Conservation (phyloP, 1,139 yeast genomes). For the Hemisphaericaspora xylofermentans region DNA sequence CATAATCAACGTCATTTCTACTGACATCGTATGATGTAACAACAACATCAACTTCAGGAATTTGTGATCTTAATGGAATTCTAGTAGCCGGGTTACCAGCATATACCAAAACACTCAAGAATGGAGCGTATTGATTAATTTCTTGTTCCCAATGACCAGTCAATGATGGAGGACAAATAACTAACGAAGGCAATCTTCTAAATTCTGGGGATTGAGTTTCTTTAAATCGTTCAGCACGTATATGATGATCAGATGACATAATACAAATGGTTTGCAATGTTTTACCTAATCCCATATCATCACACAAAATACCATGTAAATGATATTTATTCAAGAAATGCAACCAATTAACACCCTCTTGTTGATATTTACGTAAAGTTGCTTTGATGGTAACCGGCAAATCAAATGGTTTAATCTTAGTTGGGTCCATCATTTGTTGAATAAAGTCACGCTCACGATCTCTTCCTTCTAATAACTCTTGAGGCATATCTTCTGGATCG, state of each 20-base stretch:
- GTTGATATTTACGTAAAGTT: conserved; percentile 90
- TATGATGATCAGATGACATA: conserved; percentile 91
- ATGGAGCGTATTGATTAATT: conserved; percentile 85
- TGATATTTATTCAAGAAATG: conserved; percentile 94
- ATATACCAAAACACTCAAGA: conserved; percentile 76
- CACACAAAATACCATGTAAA: conserved; percentile 94
- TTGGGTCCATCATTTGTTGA: conserved; percentile 98
- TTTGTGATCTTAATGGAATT: conserved; percentile 49
- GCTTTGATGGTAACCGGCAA: conserved; percentile 93
- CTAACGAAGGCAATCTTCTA: conserved; percentile 76
- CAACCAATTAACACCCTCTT: conserved; percentile 98
- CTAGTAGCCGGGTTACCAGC: conserved; percentile 91
- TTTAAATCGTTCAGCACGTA: conserved; percentile 68
- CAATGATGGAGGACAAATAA: conserved; percentile 94
- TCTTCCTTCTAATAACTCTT: conserved; percentile 79
- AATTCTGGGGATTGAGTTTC: conserved; percentile 66
- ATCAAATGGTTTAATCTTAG: conserved; percentile 82
- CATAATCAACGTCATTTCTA: conserved; percentile 77
- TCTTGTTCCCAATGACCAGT: conserved; percentile 99
- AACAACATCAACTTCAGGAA: conserved; percentile 71
- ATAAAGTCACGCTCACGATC: conserved; percentile 93
- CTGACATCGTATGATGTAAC: conserved; percentile 97
- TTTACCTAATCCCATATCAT: conserved; percentile 99
- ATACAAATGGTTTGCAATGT: conserved; percentile 97
- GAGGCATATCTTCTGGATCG: conserved; percentile 91